These are phyloP conservation scores for Platismatia glauca DNA, from an alignment of 495 filamentous ascomycete species.

Conservation along the genomic window DNA sequence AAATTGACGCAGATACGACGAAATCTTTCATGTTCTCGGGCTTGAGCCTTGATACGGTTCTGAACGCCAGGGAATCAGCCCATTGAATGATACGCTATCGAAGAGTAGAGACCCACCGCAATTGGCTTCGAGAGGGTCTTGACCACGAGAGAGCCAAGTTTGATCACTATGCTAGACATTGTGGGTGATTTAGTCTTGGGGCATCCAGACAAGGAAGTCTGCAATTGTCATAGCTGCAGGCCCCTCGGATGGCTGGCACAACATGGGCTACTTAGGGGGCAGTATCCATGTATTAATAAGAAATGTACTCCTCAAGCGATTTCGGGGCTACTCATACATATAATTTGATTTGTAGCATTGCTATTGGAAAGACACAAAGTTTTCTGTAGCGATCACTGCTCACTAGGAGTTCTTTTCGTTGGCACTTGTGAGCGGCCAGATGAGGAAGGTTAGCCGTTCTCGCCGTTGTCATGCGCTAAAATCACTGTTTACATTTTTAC, in stretches of 20 bases:
- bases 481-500: slow-evolving; percentile 3
- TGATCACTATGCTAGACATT: slow-evolving; percentile 57
- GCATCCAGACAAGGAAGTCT: not conserved
- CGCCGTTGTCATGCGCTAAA: slow-evolving; percentile 12
- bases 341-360: not conserved
- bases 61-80: slow-evolving; percentile 39
- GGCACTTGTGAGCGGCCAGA: not conserved
- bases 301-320: no score
- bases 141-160: slow-evolving; percentile 58
- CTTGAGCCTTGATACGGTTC: slow-evolving; percentile 91
- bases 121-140: slow-evolving; percentile 66
- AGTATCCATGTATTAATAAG: not conserved
- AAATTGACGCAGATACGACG: slow-evolving; percentile 61
- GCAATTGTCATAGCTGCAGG: not conserved
- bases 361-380: not conserved
- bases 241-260: not conserved
- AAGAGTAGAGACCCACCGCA: slow-evolving; percentile 43
- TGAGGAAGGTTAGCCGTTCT: slow-evolving; percentile 6
- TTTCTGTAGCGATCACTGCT: not conserved
- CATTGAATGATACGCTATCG: slow-evolving; percentile 32
- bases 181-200: not conserved
- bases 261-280: not conserved
- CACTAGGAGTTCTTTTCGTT: no score
- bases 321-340: not conserved
- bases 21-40: slow-evolving; percentile 88